A percentile compares a stretch with the other conserved stretches of the same genome.
Evolutionary conservation across 108 stramenopile species (phyloP).

Genomic region (Cyclotella atomus): DNA sequence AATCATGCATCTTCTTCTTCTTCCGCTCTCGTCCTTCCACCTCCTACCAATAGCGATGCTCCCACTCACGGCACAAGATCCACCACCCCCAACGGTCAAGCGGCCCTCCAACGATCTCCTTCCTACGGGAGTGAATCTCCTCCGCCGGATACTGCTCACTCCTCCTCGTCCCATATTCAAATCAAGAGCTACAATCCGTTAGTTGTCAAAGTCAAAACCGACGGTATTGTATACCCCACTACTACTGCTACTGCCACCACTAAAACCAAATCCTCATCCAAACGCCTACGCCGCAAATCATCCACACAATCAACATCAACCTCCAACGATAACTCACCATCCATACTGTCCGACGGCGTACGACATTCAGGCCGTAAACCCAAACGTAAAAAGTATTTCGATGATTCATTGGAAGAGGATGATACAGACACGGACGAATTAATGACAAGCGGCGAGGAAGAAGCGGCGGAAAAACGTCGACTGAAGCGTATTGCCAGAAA

Average conservation of each 20-base stretch:
- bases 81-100: neutral
- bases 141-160: too few species aligned
- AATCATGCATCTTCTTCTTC: neutral
- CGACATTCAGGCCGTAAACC: conserved; percentile 39
- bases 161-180: conserved; percentile 19
- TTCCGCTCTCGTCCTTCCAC: neutral
- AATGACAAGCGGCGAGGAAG: conserved; percentile 53
- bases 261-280: neutral
- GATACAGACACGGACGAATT: conserved; percentile 71
- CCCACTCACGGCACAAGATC: neutral
- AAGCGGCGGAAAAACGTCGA: conserved; percentile 33
- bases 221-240: conserved; percentile 28
- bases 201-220: conserved; percentile 47
- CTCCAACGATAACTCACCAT: neutral
- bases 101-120: neutral
- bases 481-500: conserved; percentile 41
- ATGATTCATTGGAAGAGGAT: conserved; percentile 58
- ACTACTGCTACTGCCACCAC: conserved; percentile 24
- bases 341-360: neutral
- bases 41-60: neutral
- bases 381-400: conserved; percentile 52
- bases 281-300: neutral
- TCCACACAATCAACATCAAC: neutral
- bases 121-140: conserved; percentile 14
- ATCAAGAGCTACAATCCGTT: conserved; percentile 45